These are phyloP conservation scores for Priceomyces carsonii DNA, from an alignment of 805 yeast species.

Conservation along the genomic window DNA sequence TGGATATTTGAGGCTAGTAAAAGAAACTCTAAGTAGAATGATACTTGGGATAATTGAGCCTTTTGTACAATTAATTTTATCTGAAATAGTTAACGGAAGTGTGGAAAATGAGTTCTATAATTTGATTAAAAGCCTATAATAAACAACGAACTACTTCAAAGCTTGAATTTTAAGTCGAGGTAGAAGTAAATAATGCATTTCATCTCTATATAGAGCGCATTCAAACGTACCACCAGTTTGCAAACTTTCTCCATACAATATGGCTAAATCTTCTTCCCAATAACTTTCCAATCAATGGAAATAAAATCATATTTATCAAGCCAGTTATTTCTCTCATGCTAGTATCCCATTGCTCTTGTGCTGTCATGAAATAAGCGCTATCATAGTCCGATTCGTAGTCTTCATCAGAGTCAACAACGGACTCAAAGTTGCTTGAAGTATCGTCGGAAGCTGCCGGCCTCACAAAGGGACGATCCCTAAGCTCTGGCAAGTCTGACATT, in stretches of 20 bases:
- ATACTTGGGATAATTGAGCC: constrained; percentile 42
- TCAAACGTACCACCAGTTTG: constrained; percentile 33
- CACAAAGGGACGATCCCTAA: too few species aligned
- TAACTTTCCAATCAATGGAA: constrained; percentile 68
- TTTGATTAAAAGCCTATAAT: constrained; percentile 23
- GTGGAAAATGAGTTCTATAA: constrained; percentile 30
- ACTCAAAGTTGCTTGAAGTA: constrained; percentile 7
- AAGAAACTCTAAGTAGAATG: constrained; percentile 27
- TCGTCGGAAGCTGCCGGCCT: too few species aligned
- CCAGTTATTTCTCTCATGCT: constrained; percentile 59
- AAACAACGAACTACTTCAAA: not conserved
- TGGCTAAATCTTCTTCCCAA: constrained; percentile 63
- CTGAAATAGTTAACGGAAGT: constrained; percentile 31
- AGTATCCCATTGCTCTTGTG: constrained; percentile 76
- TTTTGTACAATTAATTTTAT: constrained; percentile 27
- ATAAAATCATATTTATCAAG: constrained; percentile 57
- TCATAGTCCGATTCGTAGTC: constrained; percentile 18
- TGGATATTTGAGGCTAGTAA: constrained; percentile 30
- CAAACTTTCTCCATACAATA: constrained; percentile 35
- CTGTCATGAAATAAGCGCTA: constrained; percentile 33
- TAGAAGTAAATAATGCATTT: not conserved
- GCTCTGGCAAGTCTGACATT: constrained; percentile 1
- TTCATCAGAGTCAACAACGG: constrained; percentile 13
- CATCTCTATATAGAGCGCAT: too few species aligned
- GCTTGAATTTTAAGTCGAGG: not conserved